These are phyloP conservation scores for Peziza echinospora DNA, from an alignment of 495 filamentous ascomycete species.

Conservation along the genomic window DNA sequence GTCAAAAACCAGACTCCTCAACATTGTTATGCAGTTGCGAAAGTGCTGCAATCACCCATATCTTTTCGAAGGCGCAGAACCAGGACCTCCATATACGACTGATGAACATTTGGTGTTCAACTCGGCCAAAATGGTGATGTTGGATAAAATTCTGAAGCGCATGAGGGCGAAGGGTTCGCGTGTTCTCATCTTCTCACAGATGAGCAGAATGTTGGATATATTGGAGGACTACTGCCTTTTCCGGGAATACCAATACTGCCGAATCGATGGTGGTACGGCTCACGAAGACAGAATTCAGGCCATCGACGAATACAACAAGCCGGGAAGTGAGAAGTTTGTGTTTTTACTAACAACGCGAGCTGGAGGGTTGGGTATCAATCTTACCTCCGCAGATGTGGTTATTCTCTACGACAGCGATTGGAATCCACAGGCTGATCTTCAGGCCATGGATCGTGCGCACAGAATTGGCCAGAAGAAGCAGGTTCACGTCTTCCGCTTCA, in stretches of 20 bases:
- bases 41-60: conserved; percentile 99
- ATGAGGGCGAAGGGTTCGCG: conserved; percentile 72
- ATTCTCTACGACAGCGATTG: conserved; percentile 98
- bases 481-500: conserved; percentile 84
- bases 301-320: conserved; percentile 96
- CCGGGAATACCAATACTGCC: conserved; percentile 82
- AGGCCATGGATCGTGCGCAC: conserved; percentile 97
- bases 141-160: conserved; percentile 74
- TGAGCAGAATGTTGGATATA: conserved; percentile 94
- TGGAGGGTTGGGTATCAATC: conserved; percentile 93
- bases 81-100: conserved; percentile 91
- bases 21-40: conserved; percentile 98
- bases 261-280: conserved; percentile 91
- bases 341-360: conserved; percentile 95
- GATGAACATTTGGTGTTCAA: conserved; percentile 91
- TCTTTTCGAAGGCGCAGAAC: conserved; percentile 92
- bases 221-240: conserved; percentile 97
- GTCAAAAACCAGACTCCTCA: conserved; percentile 95
- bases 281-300: conserved; percentile 95
- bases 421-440: conserved; percentile 96
- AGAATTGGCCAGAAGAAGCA: conserved; percentile 98
- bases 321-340: conserved; percentile 85
- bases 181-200: conserved; percentile 96
- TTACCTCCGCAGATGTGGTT: conserved; percentile 89
- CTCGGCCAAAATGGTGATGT: conserved; percentile 89